phyloP scores from a whole-genome alignment of 495 filamentous ascomycete species.

The Annulohypoxylon stygium region DNA sequence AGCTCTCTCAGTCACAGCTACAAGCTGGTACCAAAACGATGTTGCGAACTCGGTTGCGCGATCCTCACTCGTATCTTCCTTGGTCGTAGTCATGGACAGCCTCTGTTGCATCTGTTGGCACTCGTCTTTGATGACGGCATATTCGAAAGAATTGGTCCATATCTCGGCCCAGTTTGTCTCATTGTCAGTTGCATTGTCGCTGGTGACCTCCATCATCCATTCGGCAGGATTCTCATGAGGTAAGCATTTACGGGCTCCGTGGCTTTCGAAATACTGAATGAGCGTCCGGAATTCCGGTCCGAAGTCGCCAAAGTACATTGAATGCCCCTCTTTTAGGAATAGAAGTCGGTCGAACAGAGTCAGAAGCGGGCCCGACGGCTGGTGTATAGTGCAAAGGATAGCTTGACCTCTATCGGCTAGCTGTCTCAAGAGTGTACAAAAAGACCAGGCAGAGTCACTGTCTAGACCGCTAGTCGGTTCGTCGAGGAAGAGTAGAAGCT shows the following conservation, averaged over 20 bases:
- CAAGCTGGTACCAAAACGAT: constrained; percentile 53
- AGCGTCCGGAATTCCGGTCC: constrained; percentile 14
- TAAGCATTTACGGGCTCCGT: constrained; percentile 71
- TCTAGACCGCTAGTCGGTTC: constrained; percentile 84
- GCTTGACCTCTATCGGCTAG: constrained; percentile 77
- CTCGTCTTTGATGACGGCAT: background rate
- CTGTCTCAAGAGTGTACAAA: constrained; percentile 80
- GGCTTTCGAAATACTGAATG: constrained; percentile 59
- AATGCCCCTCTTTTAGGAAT: background rate
- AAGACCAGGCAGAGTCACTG: constrained; percentile 77
- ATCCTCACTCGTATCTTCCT: constrained; percentile 58
- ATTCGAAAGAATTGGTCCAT: constrained; percentile 54
- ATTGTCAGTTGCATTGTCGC: background rate
- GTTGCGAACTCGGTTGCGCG: constrained; percentile 6
- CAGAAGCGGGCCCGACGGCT: constrained; percentile 70
- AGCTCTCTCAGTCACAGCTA: constrained; percentile 60
- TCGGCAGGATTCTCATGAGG: constrained; percentile 72
- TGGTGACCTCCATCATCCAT: constrained; percentile 59
- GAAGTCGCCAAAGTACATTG: constrained; percentile 15
- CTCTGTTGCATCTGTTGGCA: background rate
- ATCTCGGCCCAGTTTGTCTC: constrained; percentile 57
- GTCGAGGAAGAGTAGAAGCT: constrained; percentile 55
- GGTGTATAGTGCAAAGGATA: constrained; percentile 87
- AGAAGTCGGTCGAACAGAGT: constrained; percentile 74
- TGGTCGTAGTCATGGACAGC: constrained; percentile 26